phyloP scores from a whole-genome alignment of 2,329 filamentous ascomycete species.

The Stagonosporopsis vannaccii region DNA sequence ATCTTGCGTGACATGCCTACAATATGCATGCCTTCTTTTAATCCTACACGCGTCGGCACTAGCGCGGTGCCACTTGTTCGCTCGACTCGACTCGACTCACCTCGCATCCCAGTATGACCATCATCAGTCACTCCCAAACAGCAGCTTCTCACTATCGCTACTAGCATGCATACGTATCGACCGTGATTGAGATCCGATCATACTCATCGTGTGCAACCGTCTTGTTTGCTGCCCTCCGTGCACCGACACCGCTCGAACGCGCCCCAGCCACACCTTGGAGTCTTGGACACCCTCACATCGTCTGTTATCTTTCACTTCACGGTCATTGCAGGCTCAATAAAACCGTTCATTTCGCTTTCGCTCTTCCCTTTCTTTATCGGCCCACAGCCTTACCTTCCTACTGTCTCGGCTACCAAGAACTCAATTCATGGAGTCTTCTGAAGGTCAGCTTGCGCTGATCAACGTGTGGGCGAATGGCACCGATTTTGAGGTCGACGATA shows the following conservation, averaged over 20 bases:
- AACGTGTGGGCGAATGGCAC: slow-evolving; percentile 22
- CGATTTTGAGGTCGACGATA: slow-evolving; percentile 17
- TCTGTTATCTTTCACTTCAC: slow-evolving; percentile 3
- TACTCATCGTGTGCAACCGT: neutral
- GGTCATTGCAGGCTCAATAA: neutral
- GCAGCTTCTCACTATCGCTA: slow-evolving; percentile 4
- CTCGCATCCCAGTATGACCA: neutral
- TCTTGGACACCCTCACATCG: neutral
- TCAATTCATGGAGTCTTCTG: slow-evolving; percentile 11
- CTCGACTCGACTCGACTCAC: neutral
- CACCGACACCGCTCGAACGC: slow-evolving; percentile 2
- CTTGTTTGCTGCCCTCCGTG: slow-evolving; percentile 7
- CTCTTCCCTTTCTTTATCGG: neutral
- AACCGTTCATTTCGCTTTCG: neutral
- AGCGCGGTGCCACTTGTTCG: slow-evolving; percentile 16
- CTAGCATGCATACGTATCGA: neutral
- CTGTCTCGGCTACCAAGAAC: neutral
- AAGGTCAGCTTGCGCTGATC: slow-evolving; percentile 20
- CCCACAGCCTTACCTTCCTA: neutral
- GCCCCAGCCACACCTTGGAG: slow-evolving; percentile 1
- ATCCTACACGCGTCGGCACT: neutral
- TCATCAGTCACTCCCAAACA: neutral
- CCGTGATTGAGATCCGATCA: neutral
- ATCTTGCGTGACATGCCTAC: slow-evolving; percentile 1
- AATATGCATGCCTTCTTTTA: slow-evolving; percentile 1